Conservation (phyloP, 139 green algal genomes). For the Astrephomene gubernaculifera region DNA sequence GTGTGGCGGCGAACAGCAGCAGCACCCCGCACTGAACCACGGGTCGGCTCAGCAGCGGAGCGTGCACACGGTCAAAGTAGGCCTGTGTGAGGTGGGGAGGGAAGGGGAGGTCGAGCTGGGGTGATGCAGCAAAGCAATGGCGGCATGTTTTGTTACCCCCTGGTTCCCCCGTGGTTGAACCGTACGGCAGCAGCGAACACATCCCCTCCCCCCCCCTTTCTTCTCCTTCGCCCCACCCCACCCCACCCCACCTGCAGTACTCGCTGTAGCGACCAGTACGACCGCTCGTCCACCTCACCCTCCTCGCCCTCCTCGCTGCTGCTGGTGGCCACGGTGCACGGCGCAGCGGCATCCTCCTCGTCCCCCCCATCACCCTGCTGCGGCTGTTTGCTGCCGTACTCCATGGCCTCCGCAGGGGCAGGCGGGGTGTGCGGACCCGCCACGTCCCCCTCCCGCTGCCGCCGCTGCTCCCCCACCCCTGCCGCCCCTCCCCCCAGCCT, state of each 20-base stretch:
- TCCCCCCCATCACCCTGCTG: too few relatives aligned
- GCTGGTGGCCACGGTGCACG: constrained; percentile 28
- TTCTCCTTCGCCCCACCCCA: too few relatives aligned
- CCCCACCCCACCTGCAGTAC: constrained; percentile 47
- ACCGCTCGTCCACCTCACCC: constrained; percentile 21
- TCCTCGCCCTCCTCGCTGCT: constrained; percentile 31
- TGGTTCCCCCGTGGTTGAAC: too few relatives aligned
- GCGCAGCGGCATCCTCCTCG: constrained; percentile 27
- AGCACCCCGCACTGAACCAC: constrained; percentile 68
- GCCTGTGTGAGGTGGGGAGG: constrained; percentile 8
- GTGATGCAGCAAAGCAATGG: too few relatives aligned
- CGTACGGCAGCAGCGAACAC: not conserved
- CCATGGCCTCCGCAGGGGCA: not conserved
- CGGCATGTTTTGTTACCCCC: too few relatives aligned
- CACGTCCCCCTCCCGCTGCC: not conserved
- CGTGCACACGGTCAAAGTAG: constrained; percentile 76
- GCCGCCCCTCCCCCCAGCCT: not conserved
- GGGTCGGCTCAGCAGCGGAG: constrained; percentile 62
- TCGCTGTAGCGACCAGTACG: constrained; percentile 51
- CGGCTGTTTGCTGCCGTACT: too few relatives aligned
- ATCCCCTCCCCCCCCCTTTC: not conserved
- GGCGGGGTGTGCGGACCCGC: not conserved
- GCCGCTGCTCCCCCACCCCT: not conserved
- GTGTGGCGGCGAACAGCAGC: constrained; percentile 56
- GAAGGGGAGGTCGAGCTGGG: too few relatives aligned